Conservation (phyloP, 495 filamentous ascomycete genomes). For the Aspergillus cavernicola region DNA sequence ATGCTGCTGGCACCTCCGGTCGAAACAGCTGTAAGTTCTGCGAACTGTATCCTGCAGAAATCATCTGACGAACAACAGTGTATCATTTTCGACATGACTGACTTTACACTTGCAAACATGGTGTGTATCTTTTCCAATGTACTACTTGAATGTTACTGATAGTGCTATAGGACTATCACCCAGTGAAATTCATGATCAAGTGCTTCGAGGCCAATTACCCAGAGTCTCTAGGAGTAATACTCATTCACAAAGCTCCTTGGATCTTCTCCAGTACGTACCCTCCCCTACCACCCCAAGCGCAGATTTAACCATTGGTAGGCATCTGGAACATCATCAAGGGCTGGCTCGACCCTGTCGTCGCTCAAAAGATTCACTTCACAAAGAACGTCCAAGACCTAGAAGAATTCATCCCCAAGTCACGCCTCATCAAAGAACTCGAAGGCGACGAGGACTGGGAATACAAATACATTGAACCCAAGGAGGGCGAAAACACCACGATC, state of each 20-base stretch:
- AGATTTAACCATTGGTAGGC: conserved; percentile 34
- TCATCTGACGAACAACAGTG: conserved; percentile 42
- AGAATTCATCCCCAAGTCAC: conserved; percentile 64
- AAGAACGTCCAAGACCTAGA: conserved; percentile 76
- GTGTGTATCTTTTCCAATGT: conserved; percentile 38
- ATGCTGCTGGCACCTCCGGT: conserved; percentile 74
- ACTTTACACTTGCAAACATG: conserved; percentile 93
- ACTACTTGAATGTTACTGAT: conserved; percentile 11
- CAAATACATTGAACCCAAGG: conserved; percentile 65
- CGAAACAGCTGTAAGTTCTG: conserved; percentile 79
- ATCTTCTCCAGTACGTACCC: conserved; percentile 76
- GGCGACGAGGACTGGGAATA: conserved; percentile 80
- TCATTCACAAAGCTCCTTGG: conserved; percentile 98
- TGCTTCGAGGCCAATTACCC: conserved; percentile 99
- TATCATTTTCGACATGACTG: conserved; percentile 93
- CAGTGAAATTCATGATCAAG: conserved; percentile 98
- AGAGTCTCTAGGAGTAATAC: conserved; percentile 81
- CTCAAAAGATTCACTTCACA: conserved; percentile 91
- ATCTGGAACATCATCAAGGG: conserved; percentile 89
- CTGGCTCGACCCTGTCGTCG: conserved; percentile 97
- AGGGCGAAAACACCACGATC: conserved; percentile 69
- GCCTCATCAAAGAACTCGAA: conserved; percentile 76
- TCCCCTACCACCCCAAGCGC: background rate
- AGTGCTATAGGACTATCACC: conserved; percentile 72
- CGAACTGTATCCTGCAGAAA: background rate